phyloP scores from a whole-genome alignment of 2,329 filamentous ascomycete species.

The Nigrospora oryzae region DNA sequence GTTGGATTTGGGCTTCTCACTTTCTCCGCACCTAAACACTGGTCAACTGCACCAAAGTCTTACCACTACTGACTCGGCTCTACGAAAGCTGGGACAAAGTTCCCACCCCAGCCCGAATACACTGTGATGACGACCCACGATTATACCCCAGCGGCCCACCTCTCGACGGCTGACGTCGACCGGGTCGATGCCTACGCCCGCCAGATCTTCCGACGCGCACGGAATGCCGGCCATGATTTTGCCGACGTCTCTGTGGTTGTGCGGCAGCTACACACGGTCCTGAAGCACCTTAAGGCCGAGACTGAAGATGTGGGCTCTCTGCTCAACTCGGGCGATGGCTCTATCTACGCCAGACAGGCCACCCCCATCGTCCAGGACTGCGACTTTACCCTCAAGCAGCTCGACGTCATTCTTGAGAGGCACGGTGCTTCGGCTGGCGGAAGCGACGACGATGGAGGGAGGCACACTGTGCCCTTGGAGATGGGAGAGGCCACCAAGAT shows the following conservation, averaged over 20 bases:
- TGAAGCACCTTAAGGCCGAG: conserved; percentile 51
- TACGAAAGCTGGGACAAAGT: conserved; percentile 2
- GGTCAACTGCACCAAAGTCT: too few species aligned
- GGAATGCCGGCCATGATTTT: conserved; percentile 38
- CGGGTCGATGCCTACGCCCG: conserved; percentile 46
- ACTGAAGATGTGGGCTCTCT: conserved; percentile 47
- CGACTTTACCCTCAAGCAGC: conserved; percentile 44
- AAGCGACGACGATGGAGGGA: conserved; percentile 11
- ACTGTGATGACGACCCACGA: conserved; percentile 17
- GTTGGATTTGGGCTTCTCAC: too few species aligned
- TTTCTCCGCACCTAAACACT: too few species aligned
- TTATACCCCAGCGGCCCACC: conserved; percentile 6
- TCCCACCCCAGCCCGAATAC: conserved; percentile 3
- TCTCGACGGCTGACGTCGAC: conserved; percentile 38
- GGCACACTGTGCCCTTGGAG: conserved; percentile 17
- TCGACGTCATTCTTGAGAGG: conserved; percentile 43
- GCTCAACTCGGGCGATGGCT: conserved; percentile 32
- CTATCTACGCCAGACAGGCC: conserved; percentile 40
- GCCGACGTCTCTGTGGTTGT: conserved; percentile 40
- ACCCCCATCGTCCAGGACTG: conserved; percentile 44
- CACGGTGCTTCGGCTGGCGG: conserved; percentile 20
- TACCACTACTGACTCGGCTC: neutral
- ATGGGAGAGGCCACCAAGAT: conserved; percentile 30
- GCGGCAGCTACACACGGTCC: conserved; percentile 42
- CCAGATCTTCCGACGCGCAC: conserved; percentile 45